Evolutionary conservation across 139 green algal genomes (phyloP).

Genomic region (Picochlorum sp.): DNA sequence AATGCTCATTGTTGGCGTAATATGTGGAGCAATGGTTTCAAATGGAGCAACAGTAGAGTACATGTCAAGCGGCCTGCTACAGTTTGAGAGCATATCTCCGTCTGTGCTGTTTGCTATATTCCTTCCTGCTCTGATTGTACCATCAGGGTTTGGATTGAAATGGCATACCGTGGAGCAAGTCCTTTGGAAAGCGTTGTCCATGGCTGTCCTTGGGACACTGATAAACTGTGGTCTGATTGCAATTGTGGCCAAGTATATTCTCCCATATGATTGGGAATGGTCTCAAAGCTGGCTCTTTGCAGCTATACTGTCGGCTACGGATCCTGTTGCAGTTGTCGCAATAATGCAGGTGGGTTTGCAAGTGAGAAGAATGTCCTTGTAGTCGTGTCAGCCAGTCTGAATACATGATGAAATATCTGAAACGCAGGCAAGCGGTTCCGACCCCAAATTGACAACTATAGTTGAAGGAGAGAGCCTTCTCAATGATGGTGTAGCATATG

Average conservation of each 20-base stretch:
- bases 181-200: slow-evolving; percentile 10
- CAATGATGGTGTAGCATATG: slow-evolving; percentile 68
- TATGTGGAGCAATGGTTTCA: neutral
- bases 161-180: slow-evolving; percentile 37
- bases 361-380: too few relatives aligned
- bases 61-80: neutral
- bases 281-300: slow-evolving; percentile 39
- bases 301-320: slow-evolving; percentile 51
- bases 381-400: too few relatives aligned
- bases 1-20: neutral
- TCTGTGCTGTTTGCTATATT: slow-evolving; percentile 46
- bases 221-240: slow-evolving; percentile 30
- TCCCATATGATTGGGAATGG: slow-evolving; percentile 59
- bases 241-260: slow-evolving; percentile 33
- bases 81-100: slow-evolving; percentile 38
- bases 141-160: slow-evolving; percentile 28
- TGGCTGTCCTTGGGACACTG: slow-evolving; percentile 39
- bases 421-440: too few relatives aligned
- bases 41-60: neutral
- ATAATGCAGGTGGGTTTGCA: slow-evolving; percentile 26
- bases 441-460: neutral
- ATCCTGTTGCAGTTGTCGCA: slow-evolving; percentile 64
- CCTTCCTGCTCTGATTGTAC: slow-evolving; percentile 44
- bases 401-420: too few relatives aligned
- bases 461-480: slow-evolving; percentile 52